These are phyloP conservation scores for Raffaelea deltoideospora DNA, from an alignment of 2,329 filamentous ascomycete genomes.

Conservation along the genomic window DNA sequence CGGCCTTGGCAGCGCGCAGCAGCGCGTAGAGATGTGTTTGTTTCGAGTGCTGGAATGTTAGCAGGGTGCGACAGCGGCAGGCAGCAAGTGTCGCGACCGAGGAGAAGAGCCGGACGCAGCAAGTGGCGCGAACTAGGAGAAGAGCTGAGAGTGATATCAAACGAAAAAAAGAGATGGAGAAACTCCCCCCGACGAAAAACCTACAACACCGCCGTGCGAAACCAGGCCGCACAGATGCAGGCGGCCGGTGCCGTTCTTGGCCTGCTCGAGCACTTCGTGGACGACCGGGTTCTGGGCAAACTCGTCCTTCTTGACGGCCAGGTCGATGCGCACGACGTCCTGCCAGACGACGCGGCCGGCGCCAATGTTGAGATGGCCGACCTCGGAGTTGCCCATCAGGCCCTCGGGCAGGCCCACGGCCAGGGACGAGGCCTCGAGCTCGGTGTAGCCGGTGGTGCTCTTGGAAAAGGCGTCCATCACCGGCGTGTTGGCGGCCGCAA, in stretches of 20 bases:
- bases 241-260: constrained; percentile 78
- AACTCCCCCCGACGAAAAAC: too few relatives aligned
- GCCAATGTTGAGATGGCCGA: constrained; percentile 97
- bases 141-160: background rate
- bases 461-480: constrained; percentile 87
- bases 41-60: constrained; percentile 86
- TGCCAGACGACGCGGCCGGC: constrained; percentile 97
- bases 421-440: constrained; percentile 89
- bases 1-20: constrained; percentile 77
- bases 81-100: background rate
- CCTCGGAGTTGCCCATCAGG: constrained; percentile 97
- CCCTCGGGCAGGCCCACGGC: constrained; percentile 93
- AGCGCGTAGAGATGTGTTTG: constrained; percentile 84
- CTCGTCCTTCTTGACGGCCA: constrained; percentile 74
- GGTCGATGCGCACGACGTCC: constrained; percentile 92
- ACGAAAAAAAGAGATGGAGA: background rate
- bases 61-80: background rate
- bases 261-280: constrained; percentile 58
- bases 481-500: constrained; percentile 82
- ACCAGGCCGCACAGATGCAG: constrained; percentile 86
- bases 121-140: too few relatives aligned
- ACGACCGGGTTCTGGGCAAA: constrained; percentile 64
- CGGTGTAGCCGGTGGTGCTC: constrained; percentile 69
- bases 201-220: constrained; percentile 81
- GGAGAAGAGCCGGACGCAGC: too few relatives aligned